Conservation (phyloP, 768 basidiomycete genomes). For the Lactarius hengduanensis region DNA sequence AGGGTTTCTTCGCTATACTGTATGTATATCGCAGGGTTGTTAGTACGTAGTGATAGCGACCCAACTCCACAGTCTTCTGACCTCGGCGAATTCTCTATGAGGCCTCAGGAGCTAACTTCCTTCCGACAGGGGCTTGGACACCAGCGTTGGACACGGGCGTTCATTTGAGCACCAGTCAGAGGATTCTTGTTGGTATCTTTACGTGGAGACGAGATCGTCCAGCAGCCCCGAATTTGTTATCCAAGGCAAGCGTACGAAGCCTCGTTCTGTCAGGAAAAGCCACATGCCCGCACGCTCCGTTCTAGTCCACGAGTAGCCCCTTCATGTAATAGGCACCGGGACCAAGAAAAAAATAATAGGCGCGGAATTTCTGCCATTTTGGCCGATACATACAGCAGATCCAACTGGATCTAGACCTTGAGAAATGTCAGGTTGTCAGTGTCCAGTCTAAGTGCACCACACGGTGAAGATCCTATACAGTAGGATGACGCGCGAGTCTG, state of each 20-base stretch:
- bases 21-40: background rate
- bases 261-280: background rate
- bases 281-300: background rate
- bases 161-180: background rate
- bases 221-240: background rate
- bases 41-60: background rate
- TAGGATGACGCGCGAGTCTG: background rate
- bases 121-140: background rate
- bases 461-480: background rate
- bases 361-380: background rate
- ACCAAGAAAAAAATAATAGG: background rate
- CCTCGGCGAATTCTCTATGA: background rate
- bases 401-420: background rate
- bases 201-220: background rate
- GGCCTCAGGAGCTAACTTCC: background rate
- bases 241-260: background rate
- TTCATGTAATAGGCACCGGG: background rate
- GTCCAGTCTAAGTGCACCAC: background rate
- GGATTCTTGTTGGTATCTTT: background rate
- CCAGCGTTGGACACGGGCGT: background rate
- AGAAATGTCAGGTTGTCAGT: background rate
- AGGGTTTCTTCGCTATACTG: conserved; percentile 1
- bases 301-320: background rate
- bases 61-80: background rate
- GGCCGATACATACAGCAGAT: background rate